phyloP scores from a whole-genome alignment of 2,329 filamentous ascomycete species.

The Juglanconis juglandina region DNA sequence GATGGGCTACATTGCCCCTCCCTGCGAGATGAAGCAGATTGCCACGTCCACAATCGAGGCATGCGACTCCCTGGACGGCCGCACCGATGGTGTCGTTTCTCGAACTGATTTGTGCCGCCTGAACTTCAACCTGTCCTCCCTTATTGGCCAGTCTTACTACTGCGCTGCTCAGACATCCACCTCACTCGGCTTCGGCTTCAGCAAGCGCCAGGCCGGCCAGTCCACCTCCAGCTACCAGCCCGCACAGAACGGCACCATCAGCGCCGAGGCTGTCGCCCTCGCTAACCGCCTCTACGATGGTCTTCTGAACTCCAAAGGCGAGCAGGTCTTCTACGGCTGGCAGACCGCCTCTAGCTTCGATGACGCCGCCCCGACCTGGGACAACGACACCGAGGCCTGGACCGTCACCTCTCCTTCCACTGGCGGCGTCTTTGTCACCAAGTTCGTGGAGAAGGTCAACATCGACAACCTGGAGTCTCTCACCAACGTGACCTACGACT shows the following conservation, averaged over 20 bases:
- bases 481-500: constrained; percentile 52
- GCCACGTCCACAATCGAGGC: constrained; percentile 51
- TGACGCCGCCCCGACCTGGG: constrained; percentile 31
- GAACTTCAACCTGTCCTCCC: constrained; percentile 29
- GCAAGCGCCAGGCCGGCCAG: constrained; percentile 24
- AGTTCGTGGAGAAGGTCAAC: constrained; percentile 14
- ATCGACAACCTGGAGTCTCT: constrained; percentile 25
- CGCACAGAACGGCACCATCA: constrained; percentile 33
- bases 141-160: constrained; percentile 32
- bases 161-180: constrained; percentile 27
- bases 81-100: constrained; percentile 49
- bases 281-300: constrained; percentile 33
- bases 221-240: constrained; percentile 21
- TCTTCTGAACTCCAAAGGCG: constrained; percentile 29
- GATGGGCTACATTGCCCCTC: constrained; percentile 38
- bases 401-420: constrained; percentile 23
- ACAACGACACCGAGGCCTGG: constrained; percentile 31
- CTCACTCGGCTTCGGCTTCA: constrained; percentile 25
- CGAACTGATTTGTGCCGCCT: constrained; percentile 35
- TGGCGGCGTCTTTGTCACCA: constrained; percentile 15
- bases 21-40: constrained; percentile 47
- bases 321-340: constrained; percentile 34
- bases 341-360: constrained; percentile 31
- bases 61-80: constrained; percentile 54
- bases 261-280: constrained; percentile 32